Base-by-base conservation (phyloP, 805 yeast species). In the Wickerhamomyces chambardii region DNA sequence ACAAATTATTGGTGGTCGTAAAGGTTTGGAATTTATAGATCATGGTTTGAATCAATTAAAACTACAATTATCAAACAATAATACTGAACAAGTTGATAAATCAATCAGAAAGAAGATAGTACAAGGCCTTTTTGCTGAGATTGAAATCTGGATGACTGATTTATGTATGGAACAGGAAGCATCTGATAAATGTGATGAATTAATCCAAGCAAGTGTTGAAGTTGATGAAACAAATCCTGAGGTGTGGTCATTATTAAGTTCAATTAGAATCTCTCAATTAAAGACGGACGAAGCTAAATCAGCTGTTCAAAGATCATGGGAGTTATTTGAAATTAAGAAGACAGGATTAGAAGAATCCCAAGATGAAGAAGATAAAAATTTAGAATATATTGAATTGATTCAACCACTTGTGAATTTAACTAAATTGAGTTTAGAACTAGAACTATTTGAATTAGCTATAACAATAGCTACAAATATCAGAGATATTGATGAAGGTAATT, bases 71-170 rank as follows among this genome's bases (percentile, higher is more conserved):
- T 58, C 59, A 29, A 40, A 46, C 3, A 53, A 56, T 9, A 36
- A 30, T 12, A n/a, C n/a, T n/a, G n/a, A n/a, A n/a, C 34, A 38
- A 4, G 54, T 50, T 15, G 46, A 52, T 15, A 50, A 54, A 36
- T 66, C 66, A 39, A 58, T 72, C 29, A 55, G 70, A 15, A 72
- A 71, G 42, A 84, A 82, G 52, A 53, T 85, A 32, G 75, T 81
- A 43, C 83, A 78, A 51, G 95, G 90, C 0, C 63, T 85, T 19
- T 78, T 90, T 45, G 79, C 95, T 6, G 71, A 81, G 63, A 83
- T 92, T 50, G 98, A 90, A 58, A 82, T 85, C 38, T 89, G 95
- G 95, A 85, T 87, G 97, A 90, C 97, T 1, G 97, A 90, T 63
- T 64, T 89, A 43, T 89, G 97, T 63, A 86, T 89, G 95, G 95